Evolutionary conservation across 2,329 filamentous ascomycete species (phyloP), one percentile per base, ranked within the genome.

Genomic region (Knoxdaviesia proteae): DNA sequence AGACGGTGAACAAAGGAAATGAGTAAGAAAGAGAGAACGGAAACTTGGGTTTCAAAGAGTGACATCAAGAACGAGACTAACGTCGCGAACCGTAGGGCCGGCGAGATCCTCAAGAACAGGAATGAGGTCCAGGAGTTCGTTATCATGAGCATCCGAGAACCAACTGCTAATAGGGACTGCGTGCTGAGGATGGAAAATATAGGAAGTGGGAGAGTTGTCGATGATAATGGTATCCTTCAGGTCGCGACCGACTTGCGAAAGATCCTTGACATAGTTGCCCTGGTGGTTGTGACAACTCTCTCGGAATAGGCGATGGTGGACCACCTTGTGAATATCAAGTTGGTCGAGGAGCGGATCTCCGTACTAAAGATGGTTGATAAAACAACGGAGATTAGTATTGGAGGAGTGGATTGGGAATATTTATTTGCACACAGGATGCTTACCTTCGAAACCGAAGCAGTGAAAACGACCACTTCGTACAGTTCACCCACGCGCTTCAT

Each of bases 261-360:
- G 73, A 58, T 98, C 90, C 72, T 98, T 98, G 58, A 98, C 90
- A 52, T 98, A 98, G 60, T 98, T 98, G 52, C 90, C 90, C 64
- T 96, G 90, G 58, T 98, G 90, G 58, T 98, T 98, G 62, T 94
- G 96, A 63, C 90, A 98, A 61, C 88, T 96, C 63, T 98, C 90
- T 46, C 90, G 77, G 74, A 98, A 98, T 31, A 98, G 68, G 41
- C 90, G 72, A 60, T 98, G 90, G 57, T 98, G 90, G 9, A 98
- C 82, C 38, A 96, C 90, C 50, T 87, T 77, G 61, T 98, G 90
- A 47, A 98, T 96, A 58, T 98, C 90, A 42, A 98, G 70, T 61
- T 96, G 88, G 57, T 98, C 90, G 45, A 98, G 67, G 38, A 98
- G 69, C 44, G 90, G 90, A 63, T 98, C 90, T 50, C 90, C 90